These are phyloP conservation scores for Vicia sativa DNA, from an alignment of 306 rosid species.

Conservation along the genomic window DNA sequence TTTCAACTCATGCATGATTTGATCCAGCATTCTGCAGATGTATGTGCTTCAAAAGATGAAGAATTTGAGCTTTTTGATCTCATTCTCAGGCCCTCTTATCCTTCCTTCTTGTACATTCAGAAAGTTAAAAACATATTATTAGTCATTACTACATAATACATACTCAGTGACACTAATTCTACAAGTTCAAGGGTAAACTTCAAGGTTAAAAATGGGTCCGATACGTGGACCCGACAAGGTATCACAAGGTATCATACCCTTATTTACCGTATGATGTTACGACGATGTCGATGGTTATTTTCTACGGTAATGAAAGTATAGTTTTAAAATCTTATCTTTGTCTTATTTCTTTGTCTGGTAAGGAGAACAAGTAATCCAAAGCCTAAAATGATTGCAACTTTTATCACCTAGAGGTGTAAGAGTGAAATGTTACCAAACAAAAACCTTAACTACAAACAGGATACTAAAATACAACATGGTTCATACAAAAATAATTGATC, in stretches of 20 bases:
- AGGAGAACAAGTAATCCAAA: conserved; percentile 84
- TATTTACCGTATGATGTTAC: no score
- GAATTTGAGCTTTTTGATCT: conserved; percentile 27
- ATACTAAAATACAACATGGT: conserved; percentile 7
- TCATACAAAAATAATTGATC: not conserved
- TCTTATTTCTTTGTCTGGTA: conserved; percentile 64
- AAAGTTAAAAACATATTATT: conserved; percentile 11
- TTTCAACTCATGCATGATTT: conserved; percentile 18
- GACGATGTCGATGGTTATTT: no score
- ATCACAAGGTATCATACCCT: no score
- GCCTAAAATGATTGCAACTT: conserved; percentile 73
- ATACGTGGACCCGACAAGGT: no score
- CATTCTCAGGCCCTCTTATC: conserved; percentile 20
- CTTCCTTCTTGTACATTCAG: conserved; percentile 39
- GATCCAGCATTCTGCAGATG: not conserved
- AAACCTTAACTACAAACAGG: conserved; percentile 1
- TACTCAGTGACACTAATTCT: not conserved
- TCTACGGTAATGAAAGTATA: no score
- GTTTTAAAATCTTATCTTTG: conserved; percentile 48
- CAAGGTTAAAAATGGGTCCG: no score
- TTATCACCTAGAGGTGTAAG: conserved; percentile 55
- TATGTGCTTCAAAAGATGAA: conserved; percentile 28
- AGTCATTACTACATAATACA: not conserved
- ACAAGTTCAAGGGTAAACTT: no score
- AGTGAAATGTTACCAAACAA: not conserved